Evolutionary conservation across 371 early-diverging fungal genomes (phyloP), one percentile per base, ranked within the genome.

Genomic region (Saksenaea vasiformis): DNA sequence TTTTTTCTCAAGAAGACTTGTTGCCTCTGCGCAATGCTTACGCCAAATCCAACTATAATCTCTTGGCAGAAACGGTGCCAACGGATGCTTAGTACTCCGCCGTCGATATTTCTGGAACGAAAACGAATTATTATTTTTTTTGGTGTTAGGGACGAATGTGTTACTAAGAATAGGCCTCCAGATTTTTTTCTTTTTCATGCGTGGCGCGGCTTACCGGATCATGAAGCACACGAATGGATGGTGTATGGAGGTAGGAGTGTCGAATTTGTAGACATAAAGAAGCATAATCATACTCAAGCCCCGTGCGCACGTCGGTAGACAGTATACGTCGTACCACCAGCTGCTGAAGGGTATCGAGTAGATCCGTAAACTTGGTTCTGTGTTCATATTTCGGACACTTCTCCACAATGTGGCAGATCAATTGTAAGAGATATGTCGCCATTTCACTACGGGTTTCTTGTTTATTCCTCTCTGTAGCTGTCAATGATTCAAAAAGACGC

Each of bases 51-150:
- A 69, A 5, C 76, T 74, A 58, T 70, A 82, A 22, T 75, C 76
- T 65, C 83, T 65, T 28, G 83, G 83, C 34, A 83, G 60, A 69
- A 83, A 83, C 0, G 83, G 83, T 3, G 83, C 83, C 24, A 79
- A 56, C 3, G 83, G 83, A 58, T 73, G 64, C 55, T 77, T 79
- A 1, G 83, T 83, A 38, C 78, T 79, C 61, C 83, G 70, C 39
- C 83, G 56, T 38, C 80, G 71, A 53, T 79, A 83, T 83, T 78
- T 83, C 78, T 81, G 58, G 28, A 54, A 41, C 24, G 41, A 61
- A n/a, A n/a, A n/a, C n/a, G n/a, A n/a, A n/a, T n/a, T n/a, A n/a
- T n/a, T n/a, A n/a, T n/a, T n/a, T n/a, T n/a, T n/a, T n/a, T n/a
- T n/a, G n/a, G n/a, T 7, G 31, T 31, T 24, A 17, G 22, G 38